These are phyloP conservation scores for Septoria linicola DNA, from an alignment of 2,329 filamentous ascomycete species.

Conservation along the genomic window DNA sequence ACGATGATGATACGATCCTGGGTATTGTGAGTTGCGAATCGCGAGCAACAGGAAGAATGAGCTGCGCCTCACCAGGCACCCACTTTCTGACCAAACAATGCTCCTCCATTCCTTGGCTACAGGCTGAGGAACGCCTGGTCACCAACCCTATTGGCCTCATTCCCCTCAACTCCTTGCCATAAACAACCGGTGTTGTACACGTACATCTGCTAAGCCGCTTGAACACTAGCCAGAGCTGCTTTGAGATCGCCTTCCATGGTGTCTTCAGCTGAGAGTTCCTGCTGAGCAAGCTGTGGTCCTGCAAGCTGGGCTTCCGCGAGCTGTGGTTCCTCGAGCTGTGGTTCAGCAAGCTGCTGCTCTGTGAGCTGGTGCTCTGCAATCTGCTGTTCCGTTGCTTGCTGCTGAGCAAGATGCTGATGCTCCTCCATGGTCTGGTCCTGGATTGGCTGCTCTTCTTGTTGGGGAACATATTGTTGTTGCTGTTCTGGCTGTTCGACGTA, in stretches of 20 bases:
- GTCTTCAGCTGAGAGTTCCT: background rate
- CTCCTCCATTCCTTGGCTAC: background rate
- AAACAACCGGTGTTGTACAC: background rate
- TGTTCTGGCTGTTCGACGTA: conserved; percentile 2
- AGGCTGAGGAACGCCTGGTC: background rate
- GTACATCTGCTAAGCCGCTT: background rate
- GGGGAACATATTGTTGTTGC: background rate
- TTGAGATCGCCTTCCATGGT: conserved; percentile 3
- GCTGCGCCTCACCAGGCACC: background rate
- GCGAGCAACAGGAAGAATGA: background rate
- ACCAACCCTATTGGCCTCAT: no score
- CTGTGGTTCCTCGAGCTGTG: background rate
- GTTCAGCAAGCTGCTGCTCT: conserved; percentile 3
- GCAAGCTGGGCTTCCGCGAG: conserved; percentile 1
- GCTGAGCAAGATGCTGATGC: conserved; percentile 1
- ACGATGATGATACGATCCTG: background rate
- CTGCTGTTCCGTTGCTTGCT: background rate
- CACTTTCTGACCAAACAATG: background rate
- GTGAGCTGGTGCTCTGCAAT: conserved; percentile 2
- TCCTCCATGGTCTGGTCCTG: no score
- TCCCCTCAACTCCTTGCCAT: background rate
- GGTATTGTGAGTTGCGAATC: background rate
- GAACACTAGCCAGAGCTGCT: background rate
- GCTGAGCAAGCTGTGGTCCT: background rate
- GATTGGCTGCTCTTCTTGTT: conserved; percentile 7